Percentiles rank a stretch among this genome's conserved stretches.
These are phyloP conservation scores for Aphanomyces cochlioides DNA, from an alignment of 352 stramenopile species.

Conservation along the genomic window DNA sequence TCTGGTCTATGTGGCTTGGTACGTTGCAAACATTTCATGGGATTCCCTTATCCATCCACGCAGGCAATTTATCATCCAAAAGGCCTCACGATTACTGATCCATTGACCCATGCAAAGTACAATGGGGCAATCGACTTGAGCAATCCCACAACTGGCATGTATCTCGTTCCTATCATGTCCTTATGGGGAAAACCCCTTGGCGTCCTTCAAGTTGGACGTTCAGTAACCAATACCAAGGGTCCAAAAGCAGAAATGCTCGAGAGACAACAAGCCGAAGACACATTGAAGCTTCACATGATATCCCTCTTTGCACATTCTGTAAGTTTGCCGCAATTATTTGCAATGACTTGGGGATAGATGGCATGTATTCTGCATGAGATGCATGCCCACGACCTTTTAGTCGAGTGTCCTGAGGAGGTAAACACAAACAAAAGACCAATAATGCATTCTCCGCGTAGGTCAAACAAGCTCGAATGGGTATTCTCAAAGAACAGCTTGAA, in stretches of 20 bases:
- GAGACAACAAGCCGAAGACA: slow-evolving; percentile 50
- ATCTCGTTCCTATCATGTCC: slow-evolving; percentile 54
- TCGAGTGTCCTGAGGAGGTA: slow-evolving; percentile 49
- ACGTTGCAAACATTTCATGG: neutral
- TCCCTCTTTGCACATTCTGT: slow-evolving; percentile 46
- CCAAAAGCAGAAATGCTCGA: slow-evolving; percentile 40
- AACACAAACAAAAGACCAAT: neutral
- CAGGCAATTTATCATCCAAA: slow-evolving; percentile 15
- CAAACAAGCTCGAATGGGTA: neutral
- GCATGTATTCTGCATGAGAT: slow-evolving; percentile 56
- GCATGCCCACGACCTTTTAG: slow-evolving; percentile 47
- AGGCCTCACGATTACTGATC: slow-evolving; percentile 42
- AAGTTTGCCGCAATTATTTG: neutral
- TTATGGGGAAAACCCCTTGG: slow-evolving; percentile 49
- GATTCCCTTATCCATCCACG: neutral
- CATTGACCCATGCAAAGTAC: slow-evolving; percentile 49
- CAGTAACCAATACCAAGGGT: slow-evolving; percentile 17
- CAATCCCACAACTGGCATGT: slow-evolving; percentile 52
- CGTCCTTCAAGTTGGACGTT: slow-evolving; percentile 62
- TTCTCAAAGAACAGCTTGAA: neutral
- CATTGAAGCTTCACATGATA: slow-evolving; percentile 52
- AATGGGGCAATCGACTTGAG: slow-evolving; percentile 70
- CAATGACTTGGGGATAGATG: slow-evolving; percentile 31
- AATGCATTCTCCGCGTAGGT: neutral
- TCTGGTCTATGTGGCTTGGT: slow-evolving; percentile 57